Evolutionary conservation across 805 yeast species (phyloP).

Genomic region (Metschnikowia rubicola): DNA sequence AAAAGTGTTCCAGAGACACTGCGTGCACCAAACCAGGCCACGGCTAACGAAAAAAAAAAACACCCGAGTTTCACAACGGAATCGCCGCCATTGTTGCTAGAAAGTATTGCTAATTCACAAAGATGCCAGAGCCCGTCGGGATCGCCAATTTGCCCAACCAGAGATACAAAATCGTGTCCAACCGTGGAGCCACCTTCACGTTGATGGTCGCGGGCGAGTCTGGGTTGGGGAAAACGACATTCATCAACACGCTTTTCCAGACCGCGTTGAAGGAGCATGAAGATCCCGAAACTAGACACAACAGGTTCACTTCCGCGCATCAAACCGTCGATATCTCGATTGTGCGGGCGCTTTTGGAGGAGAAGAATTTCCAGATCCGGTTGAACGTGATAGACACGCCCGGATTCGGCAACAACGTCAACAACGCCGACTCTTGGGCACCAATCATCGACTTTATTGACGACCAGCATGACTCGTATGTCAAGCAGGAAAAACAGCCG

Average conservation of each 20-base stretch:
- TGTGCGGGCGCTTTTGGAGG: constrained; percentile 76
- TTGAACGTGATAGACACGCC: constrained; percentile 88
- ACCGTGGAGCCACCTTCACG: constrained; percentile 74
- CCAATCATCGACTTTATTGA: constrained; percentile 85
- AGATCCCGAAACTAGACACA: constrained; percentile 52
- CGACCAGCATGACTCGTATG: constrained; percentile 82
- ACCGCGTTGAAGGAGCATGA: constrained; percentile 61
- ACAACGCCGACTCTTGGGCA: constrained; percentile 82
- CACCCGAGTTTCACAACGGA: too few species aligned
- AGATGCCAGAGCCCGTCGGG: constrained; percentile 61
- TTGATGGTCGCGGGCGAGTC: constrained; percentile 88
- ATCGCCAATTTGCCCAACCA: constrained; percentile 73
- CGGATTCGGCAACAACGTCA: constrained; percentile 88
- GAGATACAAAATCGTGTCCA: constrained; percentile 71
- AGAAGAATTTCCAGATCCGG: constrained; percentile 72
- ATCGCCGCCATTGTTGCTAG: too few species aligned
- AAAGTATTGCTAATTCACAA: not conserved
- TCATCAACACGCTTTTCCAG: constrained; percentile 81
- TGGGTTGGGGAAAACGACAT: constrained; percentile 91
- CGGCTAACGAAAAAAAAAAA: too few species aligned
- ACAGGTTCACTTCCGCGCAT: constrained; percentile 50
- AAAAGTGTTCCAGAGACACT: too few species aligned
- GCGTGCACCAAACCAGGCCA: too few species aligned
- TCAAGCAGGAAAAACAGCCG: constrained; percentile 96
- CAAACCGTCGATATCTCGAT: constrained; percentile 78